Evolutionary conservation across 2,329 filamentous ascomycete genomes (phyloP), one percentile per base, ranked within the genome.

Genomic region (Phaeosphaeria sp.): DNA sequence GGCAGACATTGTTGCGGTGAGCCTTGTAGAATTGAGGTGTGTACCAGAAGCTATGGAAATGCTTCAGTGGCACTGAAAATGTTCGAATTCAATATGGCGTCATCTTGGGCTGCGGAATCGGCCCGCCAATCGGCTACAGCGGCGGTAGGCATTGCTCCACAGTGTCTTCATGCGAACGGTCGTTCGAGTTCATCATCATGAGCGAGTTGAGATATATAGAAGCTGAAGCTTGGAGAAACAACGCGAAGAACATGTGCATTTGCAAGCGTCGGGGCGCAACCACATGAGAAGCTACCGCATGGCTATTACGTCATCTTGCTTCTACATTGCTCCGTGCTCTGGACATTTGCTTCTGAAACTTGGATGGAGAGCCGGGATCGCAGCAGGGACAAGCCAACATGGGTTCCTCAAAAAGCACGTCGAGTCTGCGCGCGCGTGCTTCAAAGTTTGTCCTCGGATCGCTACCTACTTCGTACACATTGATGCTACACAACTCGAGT

Each of bases 1-100:
- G 9, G 74, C 74, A 53, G 74, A 67, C 76, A 78, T 78, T 63
- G 46, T 61, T 15, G 15, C 2, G n/a, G 7, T 13, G 2, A 17
- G 2, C 2, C 5, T 4, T 17, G 36, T n/a, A 15, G 7, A 6
- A n/a, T n/a, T 11, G 36, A 3, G 13, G 17, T 39, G 13, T 39
- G 36, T 39, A 4, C 11, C 20, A 45, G 20, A 15, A 24, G 21
- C 43, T 22, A n/a, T 20, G n/a, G 43, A 45, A 24, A 24, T 45
- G 22, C 22, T 24, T 22, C 2, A 45, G 21, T 24, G 42, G 42
- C 42, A 25, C 52, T 48, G 24, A 33, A 50, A 44, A 49, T 52
- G 51, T 59, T 57, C 56, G 57, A 21, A 42, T 22, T n/a, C 15
- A n/a, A 39, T 9, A 63, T 61, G 57, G 60, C 57, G 57, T 58